phyloP scores from a whole-genome alignment of 2,329 filamentous ascomycete species.

The Alternaria viburni region DNA sequence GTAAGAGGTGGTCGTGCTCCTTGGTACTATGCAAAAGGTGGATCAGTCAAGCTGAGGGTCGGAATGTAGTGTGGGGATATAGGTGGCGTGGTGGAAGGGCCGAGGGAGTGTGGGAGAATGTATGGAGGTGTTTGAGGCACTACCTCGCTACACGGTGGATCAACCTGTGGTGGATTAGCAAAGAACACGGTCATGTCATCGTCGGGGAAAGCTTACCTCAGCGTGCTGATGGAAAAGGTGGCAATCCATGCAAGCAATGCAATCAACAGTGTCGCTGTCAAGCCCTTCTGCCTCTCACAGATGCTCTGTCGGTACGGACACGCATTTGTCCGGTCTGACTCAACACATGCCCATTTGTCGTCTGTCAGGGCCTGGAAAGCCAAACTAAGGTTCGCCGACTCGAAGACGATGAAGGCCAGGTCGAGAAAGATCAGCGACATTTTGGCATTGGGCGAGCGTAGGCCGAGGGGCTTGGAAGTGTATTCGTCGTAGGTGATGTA shows the following conservation, averaged over 20 bases:
- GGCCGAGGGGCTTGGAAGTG: slow-evolving; percentile 86
- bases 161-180: slow-evolving; percentile 27
- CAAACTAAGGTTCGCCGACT: slow-evolving; percentile 88
- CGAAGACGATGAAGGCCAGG: slow-evolving; percentile 96
- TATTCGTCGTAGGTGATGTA: slow-evolving; percentile 99
- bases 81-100: slow-evolving; percentile 2
- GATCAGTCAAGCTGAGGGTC: slow-evolving; percentile 6
- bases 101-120: neutral
- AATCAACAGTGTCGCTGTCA: slow-evolving; percentile 80
- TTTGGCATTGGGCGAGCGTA: slow-evolving; percentile 84
- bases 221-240: slow-evolving; percentile 80
- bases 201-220: slow-evolving; percentile 33
- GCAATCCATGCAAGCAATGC: slow-evolving; percentile 87
- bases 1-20: slow-evolving; percentile 1
- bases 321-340: slow-evolving; percentile 8
- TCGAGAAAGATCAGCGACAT: slow-evolving; percentile 89
- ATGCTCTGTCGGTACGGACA: slow-evolving; percentile 53
- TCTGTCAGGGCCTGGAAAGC: slow-evolving; percentile 83
- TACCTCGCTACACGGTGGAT: slow-evolving; percentile 40
- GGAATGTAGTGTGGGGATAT: slow-evolving; percentile 1
- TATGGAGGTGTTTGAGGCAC: slow-evolving; percentile 16
- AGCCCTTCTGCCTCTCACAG: slow-evolving; percentile 69
- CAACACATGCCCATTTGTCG: slow-evolving; percentile 59
- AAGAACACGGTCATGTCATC: neutral
- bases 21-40: neutral